Conservation (phyloP, 1,284 basidiomycete genomes). For the Apiotrichum porosum region DNA sequence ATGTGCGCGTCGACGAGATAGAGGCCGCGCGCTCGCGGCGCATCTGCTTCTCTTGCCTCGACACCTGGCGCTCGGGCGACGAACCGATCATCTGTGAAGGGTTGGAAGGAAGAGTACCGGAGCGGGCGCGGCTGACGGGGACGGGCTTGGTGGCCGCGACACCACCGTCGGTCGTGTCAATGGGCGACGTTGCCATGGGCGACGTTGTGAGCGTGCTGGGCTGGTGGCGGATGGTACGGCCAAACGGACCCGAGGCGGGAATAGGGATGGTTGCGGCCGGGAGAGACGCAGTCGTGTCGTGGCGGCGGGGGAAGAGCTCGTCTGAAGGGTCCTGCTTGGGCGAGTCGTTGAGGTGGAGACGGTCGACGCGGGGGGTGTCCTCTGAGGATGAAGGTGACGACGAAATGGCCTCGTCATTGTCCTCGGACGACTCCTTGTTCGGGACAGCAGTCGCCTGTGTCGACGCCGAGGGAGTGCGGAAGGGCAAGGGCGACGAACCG, state of each 20-base stretch:
- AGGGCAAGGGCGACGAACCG: constrained; percentile 40
- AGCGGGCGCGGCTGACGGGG: not conserved
- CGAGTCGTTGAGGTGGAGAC: constrained; percentile 25
- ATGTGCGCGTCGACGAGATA: constrained; percentile 54
- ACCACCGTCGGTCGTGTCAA: constrained; percentile 1
- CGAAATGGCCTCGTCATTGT: not conserved
- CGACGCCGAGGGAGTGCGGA: constrained; percentile 31
- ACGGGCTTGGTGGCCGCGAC: constrained; percentile 13
- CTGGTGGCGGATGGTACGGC: not conserved
- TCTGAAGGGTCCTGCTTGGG: constrained; percentile 58
- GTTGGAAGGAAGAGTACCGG: not conserved
- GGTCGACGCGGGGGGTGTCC: constrained; percentile 22
- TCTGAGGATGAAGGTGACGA: constrained; percentile 18
- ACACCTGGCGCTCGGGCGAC: constrained; percentile 8
- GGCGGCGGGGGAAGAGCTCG: constrained; percentile 63
- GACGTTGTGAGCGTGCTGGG: not conserved
- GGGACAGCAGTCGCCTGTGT: constrained; percentile 31
- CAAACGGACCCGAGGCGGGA: constrained; percentile 10
- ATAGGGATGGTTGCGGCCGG: constrained; percentile 24
- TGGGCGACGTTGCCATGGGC: not conserved
- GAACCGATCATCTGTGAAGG: not conserved
- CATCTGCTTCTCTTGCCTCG: constrained; percentile 36
- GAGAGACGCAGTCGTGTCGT: constrained; percentile 61
- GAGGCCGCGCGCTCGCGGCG: constrained; percentile 40
- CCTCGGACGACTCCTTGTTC: constrained; percentile 7